Conservation (phyloP, 208 protist genomes). For the Acanthamoeba royreba region DNA sequence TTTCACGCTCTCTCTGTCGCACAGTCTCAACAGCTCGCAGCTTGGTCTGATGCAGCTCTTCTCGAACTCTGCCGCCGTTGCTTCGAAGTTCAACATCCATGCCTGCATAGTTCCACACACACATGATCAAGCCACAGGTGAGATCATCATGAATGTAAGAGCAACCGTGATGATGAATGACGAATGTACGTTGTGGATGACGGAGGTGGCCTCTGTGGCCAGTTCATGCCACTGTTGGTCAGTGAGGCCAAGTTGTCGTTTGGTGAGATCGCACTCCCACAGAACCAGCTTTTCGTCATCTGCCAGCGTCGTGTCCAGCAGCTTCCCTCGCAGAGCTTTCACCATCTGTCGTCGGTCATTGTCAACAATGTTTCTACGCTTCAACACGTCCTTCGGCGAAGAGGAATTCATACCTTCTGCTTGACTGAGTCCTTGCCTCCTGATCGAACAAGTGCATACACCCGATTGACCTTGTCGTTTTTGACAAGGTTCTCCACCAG, state of each 20-base stretch:
- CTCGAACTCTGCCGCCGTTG: no score
- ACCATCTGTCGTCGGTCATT: neutral
- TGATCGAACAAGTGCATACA: neutral
- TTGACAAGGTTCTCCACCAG: neutral
- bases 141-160: no score
- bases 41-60: no score
- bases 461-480: neutral
- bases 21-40: no score
- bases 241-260: neutral
- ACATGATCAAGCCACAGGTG: no score
- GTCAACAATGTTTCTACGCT: neutral
- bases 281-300: neutral
- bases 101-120: no score
- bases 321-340: neutral
- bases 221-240: neutral
- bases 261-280: neutral
- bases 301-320: neutral
- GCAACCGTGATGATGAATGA: no score
- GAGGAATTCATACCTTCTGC: neutral
- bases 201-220: neutral
- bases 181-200: slow-evolving; percentile 11
- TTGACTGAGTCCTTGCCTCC: neutral
- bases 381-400: neutral
- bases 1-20: no score
- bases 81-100: no score